Evolutionary conservation across 805 yeast species (phyloP).

Genomic region (Cyberlindnera americana): DNA sequence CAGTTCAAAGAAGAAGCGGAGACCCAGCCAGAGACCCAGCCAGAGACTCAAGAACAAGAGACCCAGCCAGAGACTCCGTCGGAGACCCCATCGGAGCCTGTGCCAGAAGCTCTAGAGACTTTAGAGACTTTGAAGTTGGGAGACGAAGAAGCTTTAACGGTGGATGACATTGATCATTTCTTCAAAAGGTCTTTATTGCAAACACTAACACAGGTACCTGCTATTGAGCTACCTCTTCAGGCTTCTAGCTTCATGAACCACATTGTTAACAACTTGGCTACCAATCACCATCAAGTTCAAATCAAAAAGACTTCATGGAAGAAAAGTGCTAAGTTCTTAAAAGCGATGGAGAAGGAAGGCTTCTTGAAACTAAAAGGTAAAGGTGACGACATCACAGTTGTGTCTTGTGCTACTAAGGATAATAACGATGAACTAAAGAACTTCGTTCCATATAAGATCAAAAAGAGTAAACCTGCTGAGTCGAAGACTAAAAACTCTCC

Average conservation of each 20-base stretch:
- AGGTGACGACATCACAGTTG: slow-evolving; percentile 71
- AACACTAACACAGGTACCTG: slow-evolving; percentile 53
- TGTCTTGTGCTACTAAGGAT: slow-evolving; percentile 43
- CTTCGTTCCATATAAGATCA: slow-evolving; percentile 60
- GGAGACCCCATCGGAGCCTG: no score
- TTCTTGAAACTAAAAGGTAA: slow-evolving; percentile 74
- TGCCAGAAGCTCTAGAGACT: slow-evolving; percentile 2
- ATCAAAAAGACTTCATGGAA: slow-evolving; percentile 86
- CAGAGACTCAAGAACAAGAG: slow-evolving; percentile 7
- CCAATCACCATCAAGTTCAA: slow-evolving; percentile 52
- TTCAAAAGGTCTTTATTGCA: slow-evolving; percentile 70
- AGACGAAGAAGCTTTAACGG: slow-evolving; percentile 32
- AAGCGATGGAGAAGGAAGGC: slow-evolving; percentile 77
- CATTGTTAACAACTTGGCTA: slow-evolving; percentile 70
- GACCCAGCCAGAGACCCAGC: slow-evolving; percentile 10
- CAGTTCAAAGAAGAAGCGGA: slow-evolving; percentile 19
- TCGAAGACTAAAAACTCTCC: slow-evolving; percentile 20
- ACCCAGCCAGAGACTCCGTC: slow-evolving; percentile 14
- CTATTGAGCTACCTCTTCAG: slow-evolving; percentile 57
- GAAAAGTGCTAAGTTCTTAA: slow-evolving; percentile 79
- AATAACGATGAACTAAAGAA: slow-evolving; percentile 46
- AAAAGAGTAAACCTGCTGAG: slow-evolving; percentile 15
- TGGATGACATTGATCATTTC: slow-evolving; percentile 70
- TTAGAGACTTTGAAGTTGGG: no score
- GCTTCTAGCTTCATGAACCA: slow-evolving; percentile 74